A percentile compares a stretch with the other conserved stretches of the same genome.
Conservation (phyloP, 257 asterid genomes). For the Perilla frutescens region DNA sequence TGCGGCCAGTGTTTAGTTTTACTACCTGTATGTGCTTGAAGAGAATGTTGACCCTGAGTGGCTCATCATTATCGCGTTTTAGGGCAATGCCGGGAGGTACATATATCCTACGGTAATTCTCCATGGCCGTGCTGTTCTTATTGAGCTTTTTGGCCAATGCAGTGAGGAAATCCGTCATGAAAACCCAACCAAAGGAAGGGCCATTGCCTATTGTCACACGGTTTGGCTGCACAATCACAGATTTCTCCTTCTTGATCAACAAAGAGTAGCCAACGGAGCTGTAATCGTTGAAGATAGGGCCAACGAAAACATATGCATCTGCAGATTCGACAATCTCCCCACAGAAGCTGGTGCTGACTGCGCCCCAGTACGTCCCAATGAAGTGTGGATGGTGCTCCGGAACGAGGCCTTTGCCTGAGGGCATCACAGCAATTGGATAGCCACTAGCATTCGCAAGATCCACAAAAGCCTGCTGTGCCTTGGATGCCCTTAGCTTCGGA, state of each 20-base stretch:
- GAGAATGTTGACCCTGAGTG: constrained; percentile 60
- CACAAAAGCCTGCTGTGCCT: constrained; percentile 46
- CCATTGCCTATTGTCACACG: constrained; percentile 62
- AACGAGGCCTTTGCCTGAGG: constrained; percentile 56
- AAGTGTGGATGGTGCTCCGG: constrained; percentile 61
- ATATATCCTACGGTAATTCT: constrained; percentile 56
- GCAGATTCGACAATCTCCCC: constrained; percentile 69
- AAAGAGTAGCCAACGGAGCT: constrained; percentile 67
- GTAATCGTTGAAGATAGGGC: constrained; percentile 62
- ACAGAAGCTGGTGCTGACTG: constrained; percentile 57
- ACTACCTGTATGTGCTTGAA: constrained; percentile 63
- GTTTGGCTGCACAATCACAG: constrained; percentile 56
- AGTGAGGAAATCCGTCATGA: constrained; percentile 54
- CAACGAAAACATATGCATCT: constrained; percentile 58
- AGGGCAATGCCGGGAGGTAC: constrained; percentile 57
- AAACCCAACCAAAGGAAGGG: constrained; percentile 63
- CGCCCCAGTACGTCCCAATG: constrained; percentile 66
- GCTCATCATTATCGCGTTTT: constrained; percentile 46
- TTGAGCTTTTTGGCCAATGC: constrained; percentile 53
- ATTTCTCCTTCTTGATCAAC: constrained; percentile 57
- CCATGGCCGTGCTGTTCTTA: constrained; percentile 57
- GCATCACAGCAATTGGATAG: constrained; percentile 62
- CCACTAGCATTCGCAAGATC: constrained; percentile 55
- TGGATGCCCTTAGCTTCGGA: constrained; percentile 49
- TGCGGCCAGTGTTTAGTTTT: not conserved